phyloP scores from a whole-genome alignment of 345 rosid genomes.

The Lepidium africanum region DNA sequence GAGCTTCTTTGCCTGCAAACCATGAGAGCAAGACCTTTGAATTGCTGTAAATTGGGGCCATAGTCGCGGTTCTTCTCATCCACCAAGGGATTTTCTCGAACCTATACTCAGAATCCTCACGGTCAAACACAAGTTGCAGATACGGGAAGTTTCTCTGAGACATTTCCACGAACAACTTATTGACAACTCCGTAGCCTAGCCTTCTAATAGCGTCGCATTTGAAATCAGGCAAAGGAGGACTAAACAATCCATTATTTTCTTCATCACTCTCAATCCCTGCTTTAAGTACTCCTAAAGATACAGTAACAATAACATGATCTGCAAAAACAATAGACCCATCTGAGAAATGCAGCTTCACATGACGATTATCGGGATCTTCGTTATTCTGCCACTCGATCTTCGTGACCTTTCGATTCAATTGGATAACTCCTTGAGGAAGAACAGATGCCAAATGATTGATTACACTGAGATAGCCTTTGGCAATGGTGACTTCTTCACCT shows the following conservation, averaged over 20 bases:
- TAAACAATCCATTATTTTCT: slow-evolving; percentile 51
- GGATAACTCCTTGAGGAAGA: slow-evolving; percentile 64
- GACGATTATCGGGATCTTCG: slow-evolving; percentile 38
- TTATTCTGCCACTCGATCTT: slow-evolving; percentile 67
- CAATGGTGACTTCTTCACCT: slow-evolving; percentile 94
- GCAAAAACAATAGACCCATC: slow-evolving; percentile 73
- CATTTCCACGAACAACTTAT: slow-evolving; percentile 63
- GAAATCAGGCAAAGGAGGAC: slow-evolving; percentile 69
- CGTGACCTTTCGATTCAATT: slow-evolving; percentile 51
- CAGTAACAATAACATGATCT: slow-evolving; percentile 88
- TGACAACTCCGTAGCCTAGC: slow-evolving; percentile 87
- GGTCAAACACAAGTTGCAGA: slow-evolving; percentile 66
- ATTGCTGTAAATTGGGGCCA: slow-evolving; percentile 59
- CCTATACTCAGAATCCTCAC: slow-evolving; percentile 46
- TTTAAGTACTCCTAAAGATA: slow-evolving; percentile 85
- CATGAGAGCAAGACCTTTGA: slow-evolving; percentile 75
- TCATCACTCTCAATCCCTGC: slow-evolving; percentile 38
- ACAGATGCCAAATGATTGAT: slow-evolving; percentile 63
- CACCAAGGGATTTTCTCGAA: slow-evolving; percentile 72
- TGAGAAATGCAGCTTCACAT: slow-evolving; percentile 71
- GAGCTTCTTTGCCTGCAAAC: slow-evolving; percentile 96
- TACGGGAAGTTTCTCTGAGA: slow-evolving; percentile 44
- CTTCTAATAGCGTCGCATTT: slow-evolving; percentile 74
- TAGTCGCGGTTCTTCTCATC: slow-evolving; percentile 87
- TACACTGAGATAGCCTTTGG: slow-evolving; percentile 73